Conservation (phyloP, 495 filamentous ascomycete species). For the Hypoxylon lienhwacheense region DNA sequence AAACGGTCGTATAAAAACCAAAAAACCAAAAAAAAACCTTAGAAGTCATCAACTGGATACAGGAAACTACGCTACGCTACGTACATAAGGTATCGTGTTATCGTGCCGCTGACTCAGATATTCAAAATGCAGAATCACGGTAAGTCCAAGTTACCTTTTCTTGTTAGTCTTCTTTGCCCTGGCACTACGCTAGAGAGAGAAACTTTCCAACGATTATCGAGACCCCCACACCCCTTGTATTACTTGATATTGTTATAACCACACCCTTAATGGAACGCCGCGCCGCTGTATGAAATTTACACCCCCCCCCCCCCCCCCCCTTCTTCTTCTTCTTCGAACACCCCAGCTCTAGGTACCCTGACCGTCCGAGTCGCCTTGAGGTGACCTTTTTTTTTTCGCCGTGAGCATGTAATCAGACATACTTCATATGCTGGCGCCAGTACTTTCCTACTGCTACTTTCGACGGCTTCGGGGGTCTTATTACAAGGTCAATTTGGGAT, state of each 20-base stretch:
- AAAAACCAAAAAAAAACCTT: too few species aligned
- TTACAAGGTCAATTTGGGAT: conserved; percentile 38
- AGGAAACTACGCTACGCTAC: too few species aligned
- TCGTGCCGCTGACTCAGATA: conserved; percentile 35
- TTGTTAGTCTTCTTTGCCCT: conserved; percentile 11
- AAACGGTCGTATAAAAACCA: too few species aligned
- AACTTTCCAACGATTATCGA: conserved; percentile 23
- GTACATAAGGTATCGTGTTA: conserved; percentile 27
- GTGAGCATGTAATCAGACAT: conserved; percentile 42
- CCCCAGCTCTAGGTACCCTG: conserved; percentile 23
- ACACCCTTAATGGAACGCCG: conserved; percentile 30
- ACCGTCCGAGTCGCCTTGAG: conserved; percentile 40
- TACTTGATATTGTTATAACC: conserved; percentile 7
- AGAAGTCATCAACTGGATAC: too few species aligned
- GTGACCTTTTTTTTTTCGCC: conserved; percentile 35
- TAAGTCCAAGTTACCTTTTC: conserved; percentile 25
- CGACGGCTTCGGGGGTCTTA: conserved; percentile 35
- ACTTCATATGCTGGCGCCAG: conserved; percentile 38
- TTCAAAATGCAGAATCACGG: conserved; percentile 32
- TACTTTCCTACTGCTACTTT: conserved; percentile 37
- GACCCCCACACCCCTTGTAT: conserved; percentile 9
- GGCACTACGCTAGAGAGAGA: conserved; percentile 13
- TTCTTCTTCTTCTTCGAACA: too few species aligned
- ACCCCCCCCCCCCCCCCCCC: conserved; percentile 15
- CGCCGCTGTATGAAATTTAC: conserved; percentile 27